A percentile compares a stretch with the other conserved stretches of the same genome.
These are phyloP conservation scores for Plasmodium cynomolgi DNA, from an alignment of 169 alveolate genomes.

Conservation along the genomic window DNA sequence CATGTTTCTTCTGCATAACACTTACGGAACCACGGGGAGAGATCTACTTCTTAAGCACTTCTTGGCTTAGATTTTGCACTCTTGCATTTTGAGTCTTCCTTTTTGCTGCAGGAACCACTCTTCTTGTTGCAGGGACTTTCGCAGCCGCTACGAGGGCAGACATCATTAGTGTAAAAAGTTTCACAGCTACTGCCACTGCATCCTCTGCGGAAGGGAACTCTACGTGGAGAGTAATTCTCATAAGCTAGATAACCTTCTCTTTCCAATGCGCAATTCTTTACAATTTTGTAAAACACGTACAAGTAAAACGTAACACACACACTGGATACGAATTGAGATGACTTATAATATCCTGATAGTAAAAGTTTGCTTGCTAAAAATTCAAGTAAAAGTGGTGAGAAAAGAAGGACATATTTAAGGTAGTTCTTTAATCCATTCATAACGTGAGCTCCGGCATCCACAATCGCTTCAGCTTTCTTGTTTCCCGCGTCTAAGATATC, in stretches of 20 bases:
- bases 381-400: background rate
- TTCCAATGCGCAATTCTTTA: background rate
- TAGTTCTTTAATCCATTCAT: background rate
- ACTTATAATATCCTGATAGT: conserved; percentile 1
- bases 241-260: background rate
- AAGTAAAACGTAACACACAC: background rate
- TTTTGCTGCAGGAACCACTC: background rate
- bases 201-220: background rate
- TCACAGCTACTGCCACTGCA: background rate
- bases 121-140: background rate
- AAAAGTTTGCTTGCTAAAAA: background rate
- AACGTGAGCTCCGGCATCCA: background rate
- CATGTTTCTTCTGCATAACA: background rate
- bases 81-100: background rate
- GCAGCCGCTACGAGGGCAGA: background rate
- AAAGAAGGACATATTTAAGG: background rate
- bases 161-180: background rate
- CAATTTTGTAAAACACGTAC: background rate
- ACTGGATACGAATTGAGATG: background rate
- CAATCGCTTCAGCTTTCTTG: background rate
- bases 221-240: background rate
- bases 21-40: background rate
- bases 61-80: background rate
- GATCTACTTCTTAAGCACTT: background rate
- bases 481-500: background rate